Conservation (phyloP, 441 rosid genomes). For the Mallotus japonicus region DNA sequence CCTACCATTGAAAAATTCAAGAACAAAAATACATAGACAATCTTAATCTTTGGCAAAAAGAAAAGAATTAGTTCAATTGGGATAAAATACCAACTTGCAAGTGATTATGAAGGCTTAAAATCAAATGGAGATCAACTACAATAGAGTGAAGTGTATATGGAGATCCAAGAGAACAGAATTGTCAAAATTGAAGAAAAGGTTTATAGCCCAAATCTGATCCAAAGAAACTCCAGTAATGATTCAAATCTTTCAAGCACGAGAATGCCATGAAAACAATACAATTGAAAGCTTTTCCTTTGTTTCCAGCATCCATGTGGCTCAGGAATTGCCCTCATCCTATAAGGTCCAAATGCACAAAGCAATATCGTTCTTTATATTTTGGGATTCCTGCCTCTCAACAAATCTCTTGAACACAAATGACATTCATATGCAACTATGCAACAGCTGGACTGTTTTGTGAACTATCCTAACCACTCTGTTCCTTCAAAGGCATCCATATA, state of each 20-base stretch:
- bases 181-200: not conserved
- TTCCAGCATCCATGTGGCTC: not conserved
- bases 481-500: conserved; percentile 2
- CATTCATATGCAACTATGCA: not conserved
- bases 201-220: not conserved
- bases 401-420: not conserved
- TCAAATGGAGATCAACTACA: not conserved
- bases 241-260: not conserved
- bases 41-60: not conserved
- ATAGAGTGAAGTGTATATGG: not conserved
- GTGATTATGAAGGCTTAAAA: no score
- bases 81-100: not conserved
- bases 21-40: not conserved
- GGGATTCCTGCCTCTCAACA: not conserved
- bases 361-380: not conserved
- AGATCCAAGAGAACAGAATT: not conserved
- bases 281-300: not conserved
- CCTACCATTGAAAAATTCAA: not conserved
- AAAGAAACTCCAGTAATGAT: not conserved
- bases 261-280: not conserved
- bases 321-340: not conserved
- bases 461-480: conserved; percentile 2
- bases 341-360: not conserved
- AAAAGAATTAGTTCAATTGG: not conserved
- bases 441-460: not conserved